A percentile compares a stretch with the other conserved stretches of the same genome.
These are phyloP conservation scores for Cercospora canescens DNA, from an alignment of 2,329 filamentous ascomycete genomes.

Conservation along the genomic window DNA sequence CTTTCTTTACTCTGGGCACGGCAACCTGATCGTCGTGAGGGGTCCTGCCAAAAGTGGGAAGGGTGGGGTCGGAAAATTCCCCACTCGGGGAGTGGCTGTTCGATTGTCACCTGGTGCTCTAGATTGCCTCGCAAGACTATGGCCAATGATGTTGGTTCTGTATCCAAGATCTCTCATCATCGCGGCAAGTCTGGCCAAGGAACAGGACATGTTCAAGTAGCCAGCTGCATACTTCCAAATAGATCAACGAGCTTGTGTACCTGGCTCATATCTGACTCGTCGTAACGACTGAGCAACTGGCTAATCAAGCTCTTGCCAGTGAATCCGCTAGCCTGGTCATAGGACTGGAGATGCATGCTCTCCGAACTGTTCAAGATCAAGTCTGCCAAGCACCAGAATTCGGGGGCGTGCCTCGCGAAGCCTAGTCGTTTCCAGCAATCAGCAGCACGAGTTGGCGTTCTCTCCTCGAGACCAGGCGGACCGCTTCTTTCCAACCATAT, in stretches of 20 bases:
- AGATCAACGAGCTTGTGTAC: slow-evolving; percentile 7
- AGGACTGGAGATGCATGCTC: neutral
- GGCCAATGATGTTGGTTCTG: neutral
- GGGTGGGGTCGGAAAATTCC: slow-evolving; percentile 3
- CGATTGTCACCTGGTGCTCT: neutral
- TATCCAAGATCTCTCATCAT: neutral
- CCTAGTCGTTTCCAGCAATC: slow-evolving; percentile 4
- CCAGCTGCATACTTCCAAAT: slow-evolving; percentile 1
- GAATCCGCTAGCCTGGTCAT: neutral
- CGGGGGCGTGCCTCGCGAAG: neutral
- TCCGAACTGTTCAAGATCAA: slow-evolving; percentile 5
- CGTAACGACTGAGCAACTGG: slow-evolving; percentile 3
- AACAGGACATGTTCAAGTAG: neutral
- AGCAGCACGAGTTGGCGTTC: neutral
- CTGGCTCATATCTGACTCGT: slow-evolving; percentile 5
- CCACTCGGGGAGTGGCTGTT: neutral
- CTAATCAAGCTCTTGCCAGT: neutral
- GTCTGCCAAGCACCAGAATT: slow-evolving; percentile 7
- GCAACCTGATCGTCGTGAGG: slow-evolving; percentile 4
- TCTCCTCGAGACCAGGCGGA: neutral
- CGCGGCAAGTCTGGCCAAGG: neutral
- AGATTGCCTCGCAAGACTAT: neutral
- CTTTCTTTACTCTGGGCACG: neutral
- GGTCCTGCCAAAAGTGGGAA: neutral
- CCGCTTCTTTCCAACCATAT: neutral